A percentile compares a stretch with the other conserved stretches of the same genome.
Evolutionary conservation across 306 rosid genomes (phyloP).

Genomic region (Lagenaria siceraria): DNA sequence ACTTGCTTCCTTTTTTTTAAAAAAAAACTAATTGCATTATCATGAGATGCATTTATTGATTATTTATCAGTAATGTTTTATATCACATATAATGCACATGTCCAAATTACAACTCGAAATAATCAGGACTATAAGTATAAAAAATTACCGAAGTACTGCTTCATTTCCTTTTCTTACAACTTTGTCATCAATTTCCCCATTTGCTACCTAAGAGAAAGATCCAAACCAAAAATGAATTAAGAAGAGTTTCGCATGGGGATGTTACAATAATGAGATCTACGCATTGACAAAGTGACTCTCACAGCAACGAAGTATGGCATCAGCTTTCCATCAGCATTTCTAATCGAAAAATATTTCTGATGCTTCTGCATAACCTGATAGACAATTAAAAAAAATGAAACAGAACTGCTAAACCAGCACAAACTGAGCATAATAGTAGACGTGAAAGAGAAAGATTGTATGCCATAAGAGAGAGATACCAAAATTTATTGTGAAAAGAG

Average conservation of each 20-base stretch:
- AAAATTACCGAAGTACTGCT: conserved; percentile 72
- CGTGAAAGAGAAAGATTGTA: background rate
- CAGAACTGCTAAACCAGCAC: background rate
- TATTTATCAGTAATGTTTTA: background rate
- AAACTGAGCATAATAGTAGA: background rate
- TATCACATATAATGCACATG: background rate
- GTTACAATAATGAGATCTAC: background rate
- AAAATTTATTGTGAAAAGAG: background rate
- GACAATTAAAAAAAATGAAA: background rate
- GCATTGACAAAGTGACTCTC: conserved; percentile 20
- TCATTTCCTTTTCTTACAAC: conserved; percentile 86
- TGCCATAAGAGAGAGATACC: background rate
- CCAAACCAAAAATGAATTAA: background rate
- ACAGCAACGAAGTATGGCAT: conserved; percentile 89
- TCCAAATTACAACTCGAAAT: background rate
- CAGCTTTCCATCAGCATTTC: conserved; percentile 42
- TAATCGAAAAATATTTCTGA: conserved; percentile 76
- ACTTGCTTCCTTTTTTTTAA: too few relatives aligned
- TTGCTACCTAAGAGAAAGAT: conserved; percentile 51
- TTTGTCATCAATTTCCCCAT: conserved; percentile 64
- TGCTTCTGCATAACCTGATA: conserved; percentile 97
- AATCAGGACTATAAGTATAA: background rate
- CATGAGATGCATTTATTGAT: background rate
- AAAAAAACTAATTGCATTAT: background rate
- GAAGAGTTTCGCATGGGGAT: background rate